Percentiles rank a stretch among this genome's conserved stretches.
Evolutionary conservation across 805 yeast species (phyloP).

Genomic region (Lachancea waltii): DNA sequence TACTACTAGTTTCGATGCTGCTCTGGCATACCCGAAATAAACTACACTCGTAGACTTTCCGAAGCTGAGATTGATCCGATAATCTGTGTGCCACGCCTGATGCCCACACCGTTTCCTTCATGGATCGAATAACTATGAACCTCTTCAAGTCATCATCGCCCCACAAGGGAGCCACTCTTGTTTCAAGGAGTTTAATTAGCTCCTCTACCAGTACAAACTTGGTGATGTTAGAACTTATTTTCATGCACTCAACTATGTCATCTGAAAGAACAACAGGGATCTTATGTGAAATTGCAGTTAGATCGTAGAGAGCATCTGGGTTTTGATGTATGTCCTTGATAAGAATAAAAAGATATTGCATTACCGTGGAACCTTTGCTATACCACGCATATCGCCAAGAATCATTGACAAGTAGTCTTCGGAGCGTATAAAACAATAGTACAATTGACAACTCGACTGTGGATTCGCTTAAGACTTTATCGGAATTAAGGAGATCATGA

Average conservation of each 20-base stretch:
- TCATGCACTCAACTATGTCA: conserved; percentile 18
- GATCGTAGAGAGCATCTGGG: conserved; percentile 14
- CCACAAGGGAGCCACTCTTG: conserved; percentile 25
- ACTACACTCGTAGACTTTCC: conserved; percentile 4
- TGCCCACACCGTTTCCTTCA: conserved; percentile 26
- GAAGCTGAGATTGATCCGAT: conserved; percentile 1
- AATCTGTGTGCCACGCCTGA: conserved; percentile 3
- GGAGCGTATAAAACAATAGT: conserved; percentile 20
- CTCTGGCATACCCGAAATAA: conserved; percentile 15
- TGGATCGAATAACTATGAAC: conserved; percentile 19
- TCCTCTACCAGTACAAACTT: conserved; percentile 24
- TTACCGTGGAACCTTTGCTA: conserved; percentile 28
- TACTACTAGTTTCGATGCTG: conserved; percentile 11
- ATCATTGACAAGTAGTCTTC: conserved; percentile 20
- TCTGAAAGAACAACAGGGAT: conserved; percentile 13
- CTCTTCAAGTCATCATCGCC: conserved; percentile 21
- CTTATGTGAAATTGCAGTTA: conserved; percentile 4
- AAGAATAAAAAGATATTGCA: conserved; percentile 28
- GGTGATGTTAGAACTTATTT: conserved; percentile 11
- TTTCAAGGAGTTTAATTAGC: conserved; percentile 19
- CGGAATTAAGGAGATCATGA: no score
- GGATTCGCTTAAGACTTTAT: no score
- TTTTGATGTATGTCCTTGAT: conserved; percentile 22
- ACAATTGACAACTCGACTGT: conserved; percentile 20
- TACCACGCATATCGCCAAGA: conserved; percentile 22